These are phyloP conservation scores for Colletotrichum cuscutae DNA, from an alignment of 2,329 filamentous ascomycete species.

Conservation along the genomic window DNA sequence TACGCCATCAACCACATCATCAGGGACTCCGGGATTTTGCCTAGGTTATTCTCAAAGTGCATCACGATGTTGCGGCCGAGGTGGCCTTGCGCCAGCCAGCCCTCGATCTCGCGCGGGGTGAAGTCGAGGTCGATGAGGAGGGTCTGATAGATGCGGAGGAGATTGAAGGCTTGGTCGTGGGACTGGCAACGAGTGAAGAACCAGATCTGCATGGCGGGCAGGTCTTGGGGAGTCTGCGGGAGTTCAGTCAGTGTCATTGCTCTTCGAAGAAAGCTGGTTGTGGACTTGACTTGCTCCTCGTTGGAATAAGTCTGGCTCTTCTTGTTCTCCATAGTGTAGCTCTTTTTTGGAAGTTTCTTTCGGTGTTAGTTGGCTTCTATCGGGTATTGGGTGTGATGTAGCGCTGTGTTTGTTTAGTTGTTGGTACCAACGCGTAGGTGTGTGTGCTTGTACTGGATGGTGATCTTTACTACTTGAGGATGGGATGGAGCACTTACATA, in stretches of 20 bases:
- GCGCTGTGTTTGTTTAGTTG: too few relatives aligned
- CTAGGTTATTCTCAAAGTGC: background rate
- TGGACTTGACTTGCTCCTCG: background rate
- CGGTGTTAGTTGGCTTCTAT: too few relatives aligned
- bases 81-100: background rate
- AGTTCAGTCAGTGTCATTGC: background rate
- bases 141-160: constrained; percentile 9
- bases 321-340: background rate
- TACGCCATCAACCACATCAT: background rate
- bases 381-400: too few relatives aligned
- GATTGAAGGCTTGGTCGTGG: background rate
- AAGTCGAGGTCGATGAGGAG: background rate
- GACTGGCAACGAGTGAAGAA: background rate
- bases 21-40: background rate
- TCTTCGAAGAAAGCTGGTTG: background rate
- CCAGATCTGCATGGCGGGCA: background rate
- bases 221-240: background rate
- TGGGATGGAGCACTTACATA: background rate
- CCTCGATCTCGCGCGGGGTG: background rate
- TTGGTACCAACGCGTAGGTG: too few relatives aligned
- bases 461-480: too few relatives aligned
- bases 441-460: too few relatives aligned
- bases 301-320: too few relatives aligned
- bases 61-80: background rate
- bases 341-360: too few relatives aligned